These are phyloP conservation scores for Scutellaria minor DNA, from an alignment of 257 asterid genomes.

Conservation along the genomic window DNA sequence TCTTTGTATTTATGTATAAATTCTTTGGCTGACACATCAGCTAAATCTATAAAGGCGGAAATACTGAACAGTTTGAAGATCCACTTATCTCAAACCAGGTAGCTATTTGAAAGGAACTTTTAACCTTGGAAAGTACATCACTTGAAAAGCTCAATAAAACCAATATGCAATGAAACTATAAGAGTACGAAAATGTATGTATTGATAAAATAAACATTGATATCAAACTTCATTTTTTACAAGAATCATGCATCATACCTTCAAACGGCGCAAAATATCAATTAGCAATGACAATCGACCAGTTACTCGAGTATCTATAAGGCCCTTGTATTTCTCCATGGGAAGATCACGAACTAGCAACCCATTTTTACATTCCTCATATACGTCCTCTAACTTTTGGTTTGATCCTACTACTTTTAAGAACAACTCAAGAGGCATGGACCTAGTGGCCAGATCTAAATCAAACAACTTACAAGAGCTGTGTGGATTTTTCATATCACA, in stretches of 20 bases:
- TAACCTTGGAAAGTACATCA: background rate
- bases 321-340: constrained; percentile 59
- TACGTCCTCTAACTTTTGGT: constrained; percentile 66
- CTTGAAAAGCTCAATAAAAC: constrained; percentile 24
- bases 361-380: constrained; percentile 70
- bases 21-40: constrained; percentile 15
- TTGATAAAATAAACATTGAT: constrained; percentile 21
- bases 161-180: background rate
- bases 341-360: constrained; percentile 76
- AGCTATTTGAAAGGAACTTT: background rate
- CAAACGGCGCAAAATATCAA: constrained; percentile 74
- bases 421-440: constrained; percentile 87
- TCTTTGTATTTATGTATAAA: constrained; percentile 6
- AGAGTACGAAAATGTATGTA: constrained; percentile 12
- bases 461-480: constrained; percentile 69
- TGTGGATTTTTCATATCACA: constrained; percentile 71
- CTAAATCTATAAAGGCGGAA: constrained; percentile 14
- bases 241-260: constrained; percentile 58
- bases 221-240: constrained; percentile 15
- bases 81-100: constrained; percentile 11
- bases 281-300: constrained; percentile 72
- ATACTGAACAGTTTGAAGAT: constrained; percentile 27
- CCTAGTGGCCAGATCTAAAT: constrained; percentile 67
- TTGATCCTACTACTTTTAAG: constrained; percentile 84
- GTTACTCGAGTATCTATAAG: constrained; percentile 80